These are phyloP conservation scores for Rubus idaeus DNA, from an alignment of 306 rosid genomes.

Conservation along the genomic window DNA sequence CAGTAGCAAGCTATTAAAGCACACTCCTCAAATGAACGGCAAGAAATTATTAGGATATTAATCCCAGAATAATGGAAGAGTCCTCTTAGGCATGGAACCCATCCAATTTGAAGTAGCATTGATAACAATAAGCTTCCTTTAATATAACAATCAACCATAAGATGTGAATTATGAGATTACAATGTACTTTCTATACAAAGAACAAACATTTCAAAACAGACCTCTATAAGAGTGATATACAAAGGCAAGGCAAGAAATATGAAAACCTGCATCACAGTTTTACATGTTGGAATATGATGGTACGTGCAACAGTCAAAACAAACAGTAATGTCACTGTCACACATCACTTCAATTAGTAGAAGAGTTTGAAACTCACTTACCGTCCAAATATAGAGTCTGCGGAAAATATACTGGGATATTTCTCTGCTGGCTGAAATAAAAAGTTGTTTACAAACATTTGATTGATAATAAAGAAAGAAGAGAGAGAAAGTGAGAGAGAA, in stretches of 20 bases:
- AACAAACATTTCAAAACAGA: not conserved
- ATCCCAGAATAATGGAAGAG: not conserved
- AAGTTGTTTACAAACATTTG: constrained; percentile 12
- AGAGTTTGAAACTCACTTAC: constrained; percentile 38
- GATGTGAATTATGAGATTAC: not conserved
- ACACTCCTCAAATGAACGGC: no score
- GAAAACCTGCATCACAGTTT: constrained; percentile 46
- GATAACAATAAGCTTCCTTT: not conserved
- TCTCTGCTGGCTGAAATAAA: constrained; percentile 70
- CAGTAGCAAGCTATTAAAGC: no score
- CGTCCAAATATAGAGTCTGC: constrained; percentile 60
- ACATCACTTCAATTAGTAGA: not conserved
- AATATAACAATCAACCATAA: not conserved
- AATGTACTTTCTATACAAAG: not conserved
- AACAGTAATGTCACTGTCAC: not conserved
- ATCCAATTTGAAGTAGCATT: constrained; percentile 4
- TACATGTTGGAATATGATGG: not conserved
- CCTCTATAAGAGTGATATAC: no score
- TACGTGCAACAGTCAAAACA: no score
- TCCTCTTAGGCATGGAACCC: not conserved
- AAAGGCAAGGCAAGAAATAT: constrained; percentile 56
- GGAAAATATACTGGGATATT: constrained; percentile 66
- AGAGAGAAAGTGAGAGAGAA: not conserved
- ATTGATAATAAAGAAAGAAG: not conserved
- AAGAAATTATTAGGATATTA: not conserved